phyloP scores from a whole-genome alignment of 371 early-diverging fungal genomes.

The Cokeromyces recurvatus region DNA sequence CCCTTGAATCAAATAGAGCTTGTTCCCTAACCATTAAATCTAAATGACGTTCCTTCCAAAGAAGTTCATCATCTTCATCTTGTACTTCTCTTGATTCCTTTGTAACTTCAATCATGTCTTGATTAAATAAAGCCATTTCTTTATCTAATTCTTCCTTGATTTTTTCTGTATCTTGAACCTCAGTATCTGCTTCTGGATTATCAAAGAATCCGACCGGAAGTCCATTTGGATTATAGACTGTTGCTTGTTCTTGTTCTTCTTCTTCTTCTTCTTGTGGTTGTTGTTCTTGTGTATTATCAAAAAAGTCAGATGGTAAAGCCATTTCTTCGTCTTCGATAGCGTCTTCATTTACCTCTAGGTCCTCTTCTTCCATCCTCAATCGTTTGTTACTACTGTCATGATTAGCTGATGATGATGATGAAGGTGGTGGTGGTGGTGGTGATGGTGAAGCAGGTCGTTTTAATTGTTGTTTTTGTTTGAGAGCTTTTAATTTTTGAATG shows the following conservation, averaged over 20 bases:
- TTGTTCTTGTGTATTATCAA: constrained; percentile 12
- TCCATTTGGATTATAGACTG: not conserved
- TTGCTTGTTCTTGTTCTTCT: constrained; percentile 3
- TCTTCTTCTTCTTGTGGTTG: constrained; percentile 4
- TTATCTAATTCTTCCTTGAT: constrained; percentile 27
- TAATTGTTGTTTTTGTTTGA: constrained; percentile 24
- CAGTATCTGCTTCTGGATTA: constrained; percentile 26
- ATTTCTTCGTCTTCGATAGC: constrained; percentile 11
- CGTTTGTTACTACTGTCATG: constrained; percentile 7
- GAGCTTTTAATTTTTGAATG: constrained; percentile 34
- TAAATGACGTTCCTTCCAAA: constrained; percentile 34
- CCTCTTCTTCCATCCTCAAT: constrained; percentile 18
- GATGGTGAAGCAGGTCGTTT: constrained; percentile 16
- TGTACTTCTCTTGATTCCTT: constrained; percentile 18
- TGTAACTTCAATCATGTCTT: constrained; percentile 33
- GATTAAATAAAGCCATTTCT: constrained; percentile 30
- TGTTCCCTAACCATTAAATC: constrained; percentile 31
- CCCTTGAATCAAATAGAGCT: constrained; percentile 31
- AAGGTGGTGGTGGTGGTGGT: constrained; percentile 7
- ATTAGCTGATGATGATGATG: not conserved
- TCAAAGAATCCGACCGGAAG: constrained; percentile 22
- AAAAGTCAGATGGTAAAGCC: constrained; percentile 18
- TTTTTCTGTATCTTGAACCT: constrained; percentile 24
- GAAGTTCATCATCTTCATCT: constrained; percentile 31
- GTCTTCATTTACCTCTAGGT: constrained; percentile 17